These are phyloP conservation scores for Astrephomene gubernaculifera DNA, from an alignment of 139 green algal genomes.

Conservation along the genomic window DNA sequence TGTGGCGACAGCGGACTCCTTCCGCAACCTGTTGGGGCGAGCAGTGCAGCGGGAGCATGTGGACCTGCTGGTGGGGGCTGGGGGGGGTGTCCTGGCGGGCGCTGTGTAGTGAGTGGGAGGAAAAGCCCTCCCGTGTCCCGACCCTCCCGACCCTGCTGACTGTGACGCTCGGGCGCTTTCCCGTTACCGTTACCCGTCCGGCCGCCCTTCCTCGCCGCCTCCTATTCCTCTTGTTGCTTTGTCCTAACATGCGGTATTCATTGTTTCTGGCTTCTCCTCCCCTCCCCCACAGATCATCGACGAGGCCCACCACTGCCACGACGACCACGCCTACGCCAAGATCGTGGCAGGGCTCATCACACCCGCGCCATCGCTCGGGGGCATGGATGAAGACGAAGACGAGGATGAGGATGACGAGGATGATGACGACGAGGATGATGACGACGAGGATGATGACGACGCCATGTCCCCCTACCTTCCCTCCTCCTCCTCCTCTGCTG, in stretches of 20 bases:
- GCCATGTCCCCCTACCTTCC: background rate
- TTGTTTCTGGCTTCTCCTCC: background rate
- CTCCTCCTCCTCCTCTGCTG: background rate
- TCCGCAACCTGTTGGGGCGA: conserved; percentile 31
- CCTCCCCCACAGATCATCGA: conserved; percentile 49
- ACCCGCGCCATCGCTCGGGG: too few species aligned
- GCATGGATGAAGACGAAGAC: background rate
- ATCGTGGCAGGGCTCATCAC: background rate
- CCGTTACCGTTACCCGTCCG: background rate
- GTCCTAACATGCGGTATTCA: background rate
- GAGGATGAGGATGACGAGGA: too few species aligned
- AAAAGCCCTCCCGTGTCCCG: background rate
- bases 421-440: too few species aligned
- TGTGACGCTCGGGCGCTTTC: too few species aligned
- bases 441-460: background rate
- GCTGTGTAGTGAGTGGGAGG: background rate
- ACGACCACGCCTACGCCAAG: conserved; percentile 41
- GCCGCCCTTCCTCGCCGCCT: background rate
- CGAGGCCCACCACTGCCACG: conserved; percentile 57
- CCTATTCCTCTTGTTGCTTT: background rate
- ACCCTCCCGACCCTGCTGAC: background rate
- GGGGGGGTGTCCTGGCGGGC: background rate
- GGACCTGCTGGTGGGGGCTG: conserved; percentile 12
- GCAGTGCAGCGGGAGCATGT: background rate
- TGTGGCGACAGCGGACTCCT: background rate